Percentiles rank a stretch among this genome's conserved stretches.
Conservation (phyloP, 495 filamentous ascomycete genomes). For the Pseudomonodictys pantanalensis region DNA sequence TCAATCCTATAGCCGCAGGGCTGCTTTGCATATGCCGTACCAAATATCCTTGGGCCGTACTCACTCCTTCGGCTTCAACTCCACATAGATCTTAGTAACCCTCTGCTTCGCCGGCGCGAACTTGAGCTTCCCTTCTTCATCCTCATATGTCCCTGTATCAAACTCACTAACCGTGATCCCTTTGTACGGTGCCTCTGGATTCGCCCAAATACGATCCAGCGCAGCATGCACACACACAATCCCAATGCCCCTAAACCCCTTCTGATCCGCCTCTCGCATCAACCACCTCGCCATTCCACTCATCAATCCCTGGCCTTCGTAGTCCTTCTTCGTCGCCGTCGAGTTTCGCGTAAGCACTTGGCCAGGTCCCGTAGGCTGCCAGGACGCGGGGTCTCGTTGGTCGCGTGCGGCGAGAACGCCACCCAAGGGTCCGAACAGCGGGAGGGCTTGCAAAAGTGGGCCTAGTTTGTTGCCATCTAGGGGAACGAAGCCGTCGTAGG, state of each 20-base stretch:
- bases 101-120: no score
- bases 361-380: slow-evolving; percentile 32
- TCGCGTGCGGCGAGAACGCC: slow-evolving; percentile 28
- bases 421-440: slow-evolving; percentile 37
- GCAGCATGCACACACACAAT: no score
- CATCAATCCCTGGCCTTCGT: slow-evolving; percentile 42
- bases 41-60: no score
- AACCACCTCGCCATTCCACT: slow-evolving; percentile 39
- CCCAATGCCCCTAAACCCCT: slow-evolving; percentile 41
- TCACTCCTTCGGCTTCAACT: no score
- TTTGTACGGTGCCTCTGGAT: no score
- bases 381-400: slow-evolving; percentile 24
- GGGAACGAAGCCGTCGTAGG: slow-evolving; percentile 40
- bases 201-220: no score
- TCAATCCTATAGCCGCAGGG: no score
- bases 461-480: slow-evolving; percentile 36
- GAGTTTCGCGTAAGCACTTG: slow-evolving; percentile 45
- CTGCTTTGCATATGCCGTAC: no score
- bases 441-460: slow-evolving; percentile 36
- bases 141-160: no score
- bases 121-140: no score
- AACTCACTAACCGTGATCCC: no score
- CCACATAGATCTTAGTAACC: no score
- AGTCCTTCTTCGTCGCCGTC: slow-evolving; percentile 41
- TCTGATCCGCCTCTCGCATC: slow-evolving; percentile 39